Evolutionary conservation across 768 basidiomycete species (phyloP), one percentile per base, ranked within the genome.

Genomic region (Boletellus ananiceps): DNA sequence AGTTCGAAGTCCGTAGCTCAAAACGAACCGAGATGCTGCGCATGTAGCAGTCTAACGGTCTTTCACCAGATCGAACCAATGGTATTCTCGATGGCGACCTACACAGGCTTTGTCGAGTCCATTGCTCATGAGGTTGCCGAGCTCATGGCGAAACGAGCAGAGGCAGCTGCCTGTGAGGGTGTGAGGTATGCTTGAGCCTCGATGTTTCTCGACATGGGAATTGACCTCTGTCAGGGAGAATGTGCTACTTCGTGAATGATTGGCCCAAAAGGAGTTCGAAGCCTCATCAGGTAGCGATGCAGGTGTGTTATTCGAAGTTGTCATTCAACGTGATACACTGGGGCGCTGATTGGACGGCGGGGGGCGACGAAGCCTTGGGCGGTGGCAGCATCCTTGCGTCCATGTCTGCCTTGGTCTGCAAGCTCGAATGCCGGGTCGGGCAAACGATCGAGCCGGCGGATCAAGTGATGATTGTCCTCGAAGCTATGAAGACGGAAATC

Each of bases 401-500:
- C 2, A 61, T 81, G 27, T 69, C 71, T 19, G 75, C 77, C 2
- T 68, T 71, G 9, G 58, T 82, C 23, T 77, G 76, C 77, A 80
- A 79, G 58, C 71, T 84, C 54, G 70, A 66, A 13, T 72, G 73
- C 37, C 55, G 59, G 0, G 60, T 19, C 5, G 78, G 77, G 12
- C 72, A 80, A 45, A 54, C 61, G 0, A 69, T 83, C 37, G 41
- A 60, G 4, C 66, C 74, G 0, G 66, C 67, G 2, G 71, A 75
- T 12, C 67, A 75, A 4, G 69, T 76, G 3, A 57, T 83, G 32
- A 41, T 79, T 25, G 69, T 81, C 16, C 69, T 85, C 12, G 80
- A 83, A 61, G 80, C 82, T 1, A 84, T 84, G 83, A 84, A 86
- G 64, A 81, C 78, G 0, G 80, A 82, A 56, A 75, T 84, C 38